These are phyloP conservation scores for Luvunga scandens DNA, from an alignment of 345 rosid genomes.

Conservation along the genomic window DNA sequence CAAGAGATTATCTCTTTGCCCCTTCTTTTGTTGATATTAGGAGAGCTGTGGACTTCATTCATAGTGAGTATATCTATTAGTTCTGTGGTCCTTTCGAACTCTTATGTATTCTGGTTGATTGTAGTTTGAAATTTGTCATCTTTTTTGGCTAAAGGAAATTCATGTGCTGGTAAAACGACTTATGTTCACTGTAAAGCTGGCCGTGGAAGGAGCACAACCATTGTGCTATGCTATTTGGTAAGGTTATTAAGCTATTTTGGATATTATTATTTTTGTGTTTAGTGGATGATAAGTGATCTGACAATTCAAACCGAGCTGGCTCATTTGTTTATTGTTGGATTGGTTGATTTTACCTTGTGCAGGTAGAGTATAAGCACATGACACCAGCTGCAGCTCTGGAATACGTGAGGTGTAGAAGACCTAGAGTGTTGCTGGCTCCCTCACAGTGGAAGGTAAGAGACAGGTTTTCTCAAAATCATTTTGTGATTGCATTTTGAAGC, in stretches of 20 bases:
- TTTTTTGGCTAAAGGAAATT: slow-evolving; percentile 45
- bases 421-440: slow-evolving; percentile 60
- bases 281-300: background rate
- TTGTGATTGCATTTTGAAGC: background rate
- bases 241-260: background rate
- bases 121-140: background rate
- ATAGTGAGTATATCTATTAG: slow-evolving; percentile 39
- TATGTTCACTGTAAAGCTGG: slow-evolving; percentile 98
- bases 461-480: background rate
- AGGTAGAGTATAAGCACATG: slow-evolving; percentile 59
- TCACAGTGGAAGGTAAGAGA: slow-evolving; percentile 58
- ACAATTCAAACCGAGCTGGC: background rate
- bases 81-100: background rate
- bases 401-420: slow-evolving; percentile 59
- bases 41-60: slow-evolving; percentile 71
- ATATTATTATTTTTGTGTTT: background rate
- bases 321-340: background rate
- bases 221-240: slow-evolving; percentile 88
- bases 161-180: slow-evolving; percentile 58
- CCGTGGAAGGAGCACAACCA: slow-evolving; percentile 87
- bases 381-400: slow-evolving; percentile 54
- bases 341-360: slow-evolving; percentile 17
- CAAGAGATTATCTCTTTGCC: slow-evolving; percentile 87
- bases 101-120: background rate
- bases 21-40: slow-evolving; percentile 61